Base-by-base conservation (phyloP, 345 rosid genomes). In the Psidium guajava region DNA sequence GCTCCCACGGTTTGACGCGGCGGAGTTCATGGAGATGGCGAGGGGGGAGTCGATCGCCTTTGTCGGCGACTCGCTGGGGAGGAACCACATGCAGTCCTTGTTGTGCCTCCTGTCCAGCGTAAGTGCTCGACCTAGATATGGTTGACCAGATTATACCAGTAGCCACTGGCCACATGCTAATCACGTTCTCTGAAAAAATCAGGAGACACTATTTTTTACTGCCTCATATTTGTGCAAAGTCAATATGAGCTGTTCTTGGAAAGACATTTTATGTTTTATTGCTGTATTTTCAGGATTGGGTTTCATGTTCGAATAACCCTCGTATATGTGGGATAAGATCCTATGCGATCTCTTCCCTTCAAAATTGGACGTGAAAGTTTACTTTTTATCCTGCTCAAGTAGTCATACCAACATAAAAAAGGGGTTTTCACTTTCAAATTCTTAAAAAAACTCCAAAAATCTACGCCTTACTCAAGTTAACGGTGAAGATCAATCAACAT, bases 81-180 rank as follows among this genome's bases (percentile, higher is more conserved):
- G 91, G 83, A 92, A 92, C 90, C 93, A 92, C 64, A 88, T 92
- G 92, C 88, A 92, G 40, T 92, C 93, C 27, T 16, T 92, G 59
- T 14, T 87, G 16, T 92, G 92, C 85, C 89, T 92, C 44, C 85
- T 91, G 85, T 82, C 91, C 22, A 24, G 50, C 69, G 93, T 89
- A 88, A 89, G 90, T 85, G 18, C 58, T 44, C 53, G 47, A 12
- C 6, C 47, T 44, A 57, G 42, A 25, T 11, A 27, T 44, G 12
- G 6, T 40, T 64, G 75, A 16, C 75, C 8, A 16, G 75, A 27
- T 64, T 64, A 64, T 32, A 16, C 44, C 16, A 64, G 18, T 8
- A 21, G 44, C 24, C 44, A 32, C 22, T 8, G 11, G 44, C 24
- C 44, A 32, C 22, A 21, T 32, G 0, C 22, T 8, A 64, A 64